These are phyloP conservation scores for Ceratobasidium sp. DNA, from an alignment of 1,284 basidiomycete species.

Conservation along the genomic window DNA sequence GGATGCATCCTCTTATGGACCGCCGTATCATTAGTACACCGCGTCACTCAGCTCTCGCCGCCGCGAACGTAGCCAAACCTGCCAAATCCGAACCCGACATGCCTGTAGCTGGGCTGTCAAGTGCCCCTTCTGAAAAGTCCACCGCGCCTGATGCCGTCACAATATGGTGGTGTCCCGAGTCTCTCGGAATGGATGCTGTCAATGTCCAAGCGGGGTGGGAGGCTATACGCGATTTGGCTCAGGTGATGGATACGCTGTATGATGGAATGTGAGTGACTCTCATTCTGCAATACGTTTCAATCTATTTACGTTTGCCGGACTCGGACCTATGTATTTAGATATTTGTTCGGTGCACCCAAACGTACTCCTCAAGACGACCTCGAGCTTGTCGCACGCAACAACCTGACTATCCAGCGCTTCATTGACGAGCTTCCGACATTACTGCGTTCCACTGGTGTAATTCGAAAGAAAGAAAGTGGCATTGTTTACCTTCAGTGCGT, in stretches of 20 bases:
- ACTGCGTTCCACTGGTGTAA: conserved; percentile 29
- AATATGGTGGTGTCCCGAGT: conserved; percentile 26
- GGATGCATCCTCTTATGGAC: conserved; percentile 39
- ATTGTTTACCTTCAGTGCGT: conserved; percentile 40
- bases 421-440: conserved; percentile 34
- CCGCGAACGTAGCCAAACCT: not conserved
- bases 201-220: conserved; percentile 34
- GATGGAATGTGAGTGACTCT: conserved; percentile 23
- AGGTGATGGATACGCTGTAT: conserved; percentile 22
- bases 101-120: not conserved
- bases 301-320: not conserved
- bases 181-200: conserved; percentile 22
- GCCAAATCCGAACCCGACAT: not conserved
- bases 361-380: conserved; percentile 27
- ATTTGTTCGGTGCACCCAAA: conserved; percentile 26
- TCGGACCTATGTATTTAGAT: no score
- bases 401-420: conserved; percentile 32
- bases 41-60: conserved; percentile 25
- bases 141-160: not conserved
- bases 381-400: conserved; percentile 35
- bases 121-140: not conserved
- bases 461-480: conserved; percentile 35
- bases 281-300: not conserved
- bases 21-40: conserved; percentile 29
- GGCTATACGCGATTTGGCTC: conserved; percentile 33